Evolutionary conservation across 2,329 filamentous ascomycete species (phyloP).

Genomic region (Anisogramma anomala): DNA sequence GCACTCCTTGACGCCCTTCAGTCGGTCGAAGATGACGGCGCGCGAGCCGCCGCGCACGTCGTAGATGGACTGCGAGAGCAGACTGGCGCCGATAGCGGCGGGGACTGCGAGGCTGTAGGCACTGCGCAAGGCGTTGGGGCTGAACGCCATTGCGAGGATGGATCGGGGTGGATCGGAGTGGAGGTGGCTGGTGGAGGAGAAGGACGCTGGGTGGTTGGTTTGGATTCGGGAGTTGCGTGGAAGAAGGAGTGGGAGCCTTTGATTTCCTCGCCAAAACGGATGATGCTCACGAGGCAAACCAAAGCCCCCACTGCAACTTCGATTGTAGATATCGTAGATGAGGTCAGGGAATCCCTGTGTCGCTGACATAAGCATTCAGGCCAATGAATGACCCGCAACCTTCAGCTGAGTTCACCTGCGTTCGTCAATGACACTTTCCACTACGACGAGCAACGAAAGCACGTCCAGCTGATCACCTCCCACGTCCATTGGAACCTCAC

Average conservation of each 20-base stretch:
- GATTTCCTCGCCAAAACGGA: neutral
- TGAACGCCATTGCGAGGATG: conserved; percentile 34
- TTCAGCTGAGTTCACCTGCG: too few relatives aligned
- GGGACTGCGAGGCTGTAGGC: conserved; percentile 64
- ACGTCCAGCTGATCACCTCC: conserved; percentile 21
- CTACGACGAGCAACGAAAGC: neutral
- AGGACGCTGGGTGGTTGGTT: neutral
- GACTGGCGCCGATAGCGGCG: conserved; percentile 51
- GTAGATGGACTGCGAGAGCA: conserved; percentile 76
- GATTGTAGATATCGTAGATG: too few relatives aligned
- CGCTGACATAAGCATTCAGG: too few relatives aligned
- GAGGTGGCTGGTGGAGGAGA: neutral
- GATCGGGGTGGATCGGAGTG: neutral
- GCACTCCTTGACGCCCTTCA: conserved; percentile 82
- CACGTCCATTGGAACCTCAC: conserved; percentile 19
- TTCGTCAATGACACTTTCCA: too few relatives aligned
- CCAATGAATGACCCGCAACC: too few relatives aligned
- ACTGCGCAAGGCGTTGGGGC: conserved; percentile 11
- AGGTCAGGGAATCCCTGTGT: too few relatives aligned
- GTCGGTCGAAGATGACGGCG: conserved; percentile 94
- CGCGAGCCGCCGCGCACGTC: conserved; percentile 91
- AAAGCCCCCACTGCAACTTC: neutral
- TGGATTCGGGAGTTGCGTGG: neutral
- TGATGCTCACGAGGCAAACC: neutral
- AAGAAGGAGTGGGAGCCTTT: neutral